Conservation (phyloP, 1,284 basidiomycete species). For the Ganoderma leucocontextum region DNA sequence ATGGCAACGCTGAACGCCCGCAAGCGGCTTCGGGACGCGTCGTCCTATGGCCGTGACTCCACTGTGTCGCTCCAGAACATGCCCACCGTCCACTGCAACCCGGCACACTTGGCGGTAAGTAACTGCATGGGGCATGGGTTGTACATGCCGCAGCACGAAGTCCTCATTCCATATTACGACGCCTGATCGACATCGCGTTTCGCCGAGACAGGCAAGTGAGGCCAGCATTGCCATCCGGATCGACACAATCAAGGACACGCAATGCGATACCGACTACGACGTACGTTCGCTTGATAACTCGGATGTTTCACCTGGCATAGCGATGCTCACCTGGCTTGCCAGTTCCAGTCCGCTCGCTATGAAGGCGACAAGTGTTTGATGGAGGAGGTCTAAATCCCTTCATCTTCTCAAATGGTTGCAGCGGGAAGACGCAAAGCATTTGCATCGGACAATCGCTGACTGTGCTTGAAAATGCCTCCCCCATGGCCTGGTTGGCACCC, state of each 20-base stretch:
- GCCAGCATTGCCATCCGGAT: slow-evolving; percentile 14
- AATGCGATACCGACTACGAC: slow-evolving; percentile 8
- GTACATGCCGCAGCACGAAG: background rate
- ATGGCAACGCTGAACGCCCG: slow-evolving; percentile 26
- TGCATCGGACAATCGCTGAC: background rate
- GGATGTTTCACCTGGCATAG: background rate
- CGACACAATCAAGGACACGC: slow-evolving; percentile 14
- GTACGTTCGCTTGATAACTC: background rate
- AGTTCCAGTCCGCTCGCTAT: background rate
- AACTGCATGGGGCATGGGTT: background rate
- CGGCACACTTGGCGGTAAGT: slow-evolving; percentile 5
- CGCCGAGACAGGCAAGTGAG: background rate
- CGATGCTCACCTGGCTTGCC: background rate
- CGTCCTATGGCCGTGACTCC: slow-evolving; percentile 12
- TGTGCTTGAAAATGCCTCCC: background rate
- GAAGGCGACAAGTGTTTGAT: background rate
- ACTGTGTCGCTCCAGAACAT: slow-evolving; percentile 7
- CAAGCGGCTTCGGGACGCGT: slow-evolving; percentile 31
- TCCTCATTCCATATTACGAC: background rate
- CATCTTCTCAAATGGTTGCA: background rate
- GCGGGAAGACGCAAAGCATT: background rate
- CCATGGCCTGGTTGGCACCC: background rate
- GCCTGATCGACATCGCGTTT: background rate
- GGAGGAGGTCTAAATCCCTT: background rate
- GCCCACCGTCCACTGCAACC: background rate